Base-by-base conservation (phyloP, 352 stramenopile genomes). In the Globisporangium okanoganense region DNA sequence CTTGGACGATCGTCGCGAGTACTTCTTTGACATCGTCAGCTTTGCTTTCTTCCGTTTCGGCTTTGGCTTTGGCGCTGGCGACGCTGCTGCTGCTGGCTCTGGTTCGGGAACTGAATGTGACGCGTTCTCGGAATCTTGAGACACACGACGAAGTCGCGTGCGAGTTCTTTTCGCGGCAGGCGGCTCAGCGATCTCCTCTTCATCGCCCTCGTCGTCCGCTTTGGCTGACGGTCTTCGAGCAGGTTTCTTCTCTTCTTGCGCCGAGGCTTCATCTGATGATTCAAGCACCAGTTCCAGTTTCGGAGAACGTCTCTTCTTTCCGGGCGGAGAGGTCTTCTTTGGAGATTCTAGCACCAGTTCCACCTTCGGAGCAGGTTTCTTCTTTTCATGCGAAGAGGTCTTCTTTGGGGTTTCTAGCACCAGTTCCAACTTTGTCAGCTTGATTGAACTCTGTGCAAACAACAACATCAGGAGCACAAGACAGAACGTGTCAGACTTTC, bases 361-460 rank as follows among this genome's bases (percentile, higher is more conserved):
- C 49, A 43, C 38, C n/a, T 51, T 52, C 16, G 58, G 50, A 20
- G 43, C 35, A 25, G 9, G 38, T 49, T 29, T 49, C 33, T 24
- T 56, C 56, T 55, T 62, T 43, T 63, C 57, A 13, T 56, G 36
- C n/a, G 20, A 27, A 16, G 31, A 52, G 10, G 24, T 20, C 50
- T 58, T 59, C 14, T 44, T 7, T 5, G 40, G 7, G 18, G 24
- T 10, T 54, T 24, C 47, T 24, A 27, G 9, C 20, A 35, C 22
- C 33, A 55, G 12, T 38, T 62, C n/a, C 49, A 56, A 38, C n/a
- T 51, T 52, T 9, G 58, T 53, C 22, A 50, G 50, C 58, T 65
- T 65, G 27, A 59, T 29, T 5, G 50, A 57, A 10, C 49, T 54
- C 58, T 65, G 49, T 14, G 20, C 13, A 29, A 24, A 13, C 29